phyloP scores from a whole-genome alignment of 2,329 filamentous ascomycete species.

The Botrytis tulipae region DNA sequence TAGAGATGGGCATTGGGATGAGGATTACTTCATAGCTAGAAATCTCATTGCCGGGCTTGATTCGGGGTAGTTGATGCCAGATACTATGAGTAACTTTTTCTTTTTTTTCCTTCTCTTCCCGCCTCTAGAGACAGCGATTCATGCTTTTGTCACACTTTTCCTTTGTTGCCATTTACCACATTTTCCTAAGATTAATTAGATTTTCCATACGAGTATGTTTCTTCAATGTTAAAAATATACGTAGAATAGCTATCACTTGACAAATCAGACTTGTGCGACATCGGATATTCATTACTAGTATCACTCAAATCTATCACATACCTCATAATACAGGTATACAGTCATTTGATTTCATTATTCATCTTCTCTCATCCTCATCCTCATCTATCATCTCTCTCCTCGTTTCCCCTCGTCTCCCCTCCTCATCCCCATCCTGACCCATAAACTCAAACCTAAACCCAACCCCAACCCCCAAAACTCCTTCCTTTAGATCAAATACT shows the following conservation, averaged over 20 bases:
- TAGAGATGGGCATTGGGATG: background rate
- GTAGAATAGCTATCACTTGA: background rate
- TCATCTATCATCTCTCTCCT: too few relatives aligned
- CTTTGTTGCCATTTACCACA: background rate
- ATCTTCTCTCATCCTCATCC: background rate
- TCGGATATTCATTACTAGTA: too few relatives aligned
- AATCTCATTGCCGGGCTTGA: background rate
- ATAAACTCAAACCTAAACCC: too few relatives aligned
- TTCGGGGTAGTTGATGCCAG: background rate
- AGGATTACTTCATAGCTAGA: background rate
- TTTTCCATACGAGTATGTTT: background rate
- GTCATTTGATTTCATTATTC: background rate
- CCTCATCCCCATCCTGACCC: too few relatives aligned
- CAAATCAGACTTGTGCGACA: background rate
- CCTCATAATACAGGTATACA: too few relatives aligned
- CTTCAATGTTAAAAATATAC: rapidly evolving
- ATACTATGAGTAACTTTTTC: background rate
- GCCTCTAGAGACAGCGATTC: background rate
- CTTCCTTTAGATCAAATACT: too few relatives aligned
- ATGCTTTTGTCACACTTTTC: background rate
- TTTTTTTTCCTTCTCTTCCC: background rate
- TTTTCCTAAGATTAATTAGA: background rate
- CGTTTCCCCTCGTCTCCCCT: too few relatives aligned
- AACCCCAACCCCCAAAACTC: too few relatives aligned
- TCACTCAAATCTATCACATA: too few relatives aligned